These are phyloP conservation scores for Xylaria curta DNA, from an alignment of 495 filamentous ascomycete species.

Conservation along the genomic window DNA sequence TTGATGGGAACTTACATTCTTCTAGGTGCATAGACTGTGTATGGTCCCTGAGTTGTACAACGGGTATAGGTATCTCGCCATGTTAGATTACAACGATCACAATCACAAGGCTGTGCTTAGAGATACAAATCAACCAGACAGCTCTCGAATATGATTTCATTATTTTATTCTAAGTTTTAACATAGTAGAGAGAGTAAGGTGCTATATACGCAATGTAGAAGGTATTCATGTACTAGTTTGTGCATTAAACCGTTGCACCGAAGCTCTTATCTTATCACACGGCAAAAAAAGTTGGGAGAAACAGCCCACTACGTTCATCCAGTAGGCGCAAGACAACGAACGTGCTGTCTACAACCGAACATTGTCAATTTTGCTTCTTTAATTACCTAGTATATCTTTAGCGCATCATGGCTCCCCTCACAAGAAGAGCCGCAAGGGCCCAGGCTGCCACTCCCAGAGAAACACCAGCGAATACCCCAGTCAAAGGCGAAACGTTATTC, in stretches of 20 bases:
- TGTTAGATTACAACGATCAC: background rate
- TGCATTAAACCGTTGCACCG: slow-evolving; percentile 17
- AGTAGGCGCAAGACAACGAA: background rate
- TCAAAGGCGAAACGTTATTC: slow-evolving; percentile 12
- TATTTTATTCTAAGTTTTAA: background rate
- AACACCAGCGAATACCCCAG: background rate
- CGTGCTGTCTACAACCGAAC: background rate
- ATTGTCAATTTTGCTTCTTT: background rate
- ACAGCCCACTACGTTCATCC: slow-evolving; percentile 9
- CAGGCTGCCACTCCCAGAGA: slow-evolving; percentile 9
- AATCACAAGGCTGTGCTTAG: background rate
- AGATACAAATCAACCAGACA: background rate
- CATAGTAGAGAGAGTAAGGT: background rate
- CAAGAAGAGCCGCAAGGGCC: slow-evolving; percentile 31
- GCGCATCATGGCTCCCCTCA: slow-evolving; percentile 33
- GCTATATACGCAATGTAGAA: no score
- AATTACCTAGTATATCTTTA: background rate
- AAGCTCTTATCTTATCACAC: slow-evolving; percentile 38
- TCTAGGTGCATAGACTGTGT: background rate
- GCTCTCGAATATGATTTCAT: background rate
- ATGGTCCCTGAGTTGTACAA: no score
- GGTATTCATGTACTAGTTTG: background rate
- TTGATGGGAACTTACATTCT: background rate
- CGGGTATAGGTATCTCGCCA: no score
- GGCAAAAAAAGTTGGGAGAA: slow-evolving; percentile 34